Percentiles rank a stretch among this genome's conserved stretches.
Evolutionary conservation across 2,329 filamentous ascomycete species (phyloP).

Genomic region (Herpotrichia juniperi): DNA sequence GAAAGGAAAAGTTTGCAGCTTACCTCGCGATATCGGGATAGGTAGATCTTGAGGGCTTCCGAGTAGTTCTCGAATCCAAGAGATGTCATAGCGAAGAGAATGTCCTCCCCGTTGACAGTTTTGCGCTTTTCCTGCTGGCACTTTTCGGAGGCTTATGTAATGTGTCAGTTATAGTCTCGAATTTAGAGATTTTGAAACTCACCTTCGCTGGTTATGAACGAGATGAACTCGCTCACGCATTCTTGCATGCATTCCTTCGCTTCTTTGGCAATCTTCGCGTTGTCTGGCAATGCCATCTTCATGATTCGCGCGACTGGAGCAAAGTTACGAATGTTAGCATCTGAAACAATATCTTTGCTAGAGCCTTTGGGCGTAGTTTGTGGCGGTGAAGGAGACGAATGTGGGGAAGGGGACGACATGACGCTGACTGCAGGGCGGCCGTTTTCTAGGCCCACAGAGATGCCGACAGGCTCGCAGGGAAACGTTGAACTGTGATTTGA

Average conservation of each 20-base stretch:
- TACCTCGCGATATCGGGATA: conserved; percentile 97
- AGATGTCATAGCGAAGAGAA: conserved; percentile 98
- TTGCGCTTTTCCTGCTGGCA: conserved; percentile 99
- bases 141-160: conserved; percentile 83
- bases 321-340: conserved; percentile 95
- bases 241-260: conserved; percentile 99
- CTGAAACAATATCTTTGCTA: conserved; percentile 57
- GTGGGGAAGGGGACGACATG: conserved; percentile 54
- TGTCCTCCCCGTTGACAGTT: conserved; percentile 98
- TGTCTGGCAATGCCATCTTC: conserved; percentile 96
- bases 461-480: conserved; percentile 26
- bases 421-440: conserved; percentile 48
- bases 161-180: conserved; percentile 19
- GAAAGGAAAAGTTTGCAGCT: conserved; percentile 53
- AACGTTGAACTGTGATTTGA: conserved; percentile 50
- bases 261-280: conserved; percentile 98
- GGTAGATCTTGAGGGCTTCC: conserved; percentile 96
- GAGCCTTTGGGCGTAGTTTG: conserved; percentile 30
- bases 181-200: conserved; percentile 45
- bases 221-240: conserved; percentile 99
- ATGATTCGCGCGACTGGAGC: conserved; percentile 98
- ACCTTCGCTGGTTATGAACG: conserved; percentile 99
- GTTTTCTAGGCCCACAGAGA: conserved; percentile 37
- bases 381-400: conserved; percentile 43
- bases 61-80: conserved; percentile 99